Percentiles rank a stretch among this genome's conserved stretches.
These are phyloP conservation scores for Cryphonectria japonica DNA, from an alignment of 2,329 filamentous ascomycete genomes.

Conservation along the genomic window DNA sequence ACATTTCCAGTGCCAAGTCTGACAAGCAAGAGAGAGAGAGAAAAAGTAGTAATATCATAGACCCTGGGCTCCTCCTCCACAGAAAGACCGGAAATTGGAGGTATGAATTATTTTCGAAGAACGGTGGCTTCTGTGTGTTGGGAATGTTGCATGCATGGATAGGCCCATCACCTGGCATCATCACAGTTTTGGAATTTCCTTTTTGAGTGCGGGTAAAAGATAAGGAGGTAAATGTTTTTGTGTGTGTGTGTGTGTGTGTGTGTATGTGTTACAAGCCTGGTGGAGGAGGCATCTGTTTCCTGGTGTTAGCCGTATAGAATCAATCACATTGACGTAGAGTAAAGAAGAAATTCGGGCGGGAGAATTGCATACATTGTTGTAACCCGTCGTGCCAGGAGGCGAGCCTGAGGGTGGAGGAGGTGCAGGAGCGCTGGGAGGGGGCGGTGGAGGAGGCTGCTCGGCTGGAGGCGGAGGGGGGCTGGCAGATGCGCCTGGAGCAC, in stretches of 20 bases:
- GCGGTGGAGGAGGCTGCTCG: slow-evolving; percentile 38
- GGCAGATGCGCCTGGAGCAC: slow-evolving; percentile 48
- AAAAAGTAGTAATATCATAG: background rate
- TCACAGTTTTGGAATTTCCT: background rate
- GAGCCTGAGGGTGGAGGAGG: slow-evolving; percentile 58
- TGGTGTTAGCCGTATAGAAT: background rate
- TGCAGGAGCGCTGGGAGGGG: slow-evolving; percentile 14
- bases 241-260: background rate
- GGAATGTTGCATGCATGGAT: background rate
- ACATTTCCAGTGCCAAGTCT: background rate
- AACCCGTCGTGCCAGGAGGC: slow-evolving; percentile 58
- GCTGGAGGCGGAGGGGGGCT: slow-evolving; percentile 59
- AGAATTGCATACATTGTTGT: slow-evolving; percentile 57
- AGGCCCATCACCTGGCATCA: background rate
- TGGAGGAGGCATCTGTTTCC: slow-evolving; percentile 56
- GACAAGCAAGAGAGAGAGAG: background rate
- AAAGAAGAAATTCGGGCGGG: no score
- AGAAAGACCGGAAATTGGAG: background rate
- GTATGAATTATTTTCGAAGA: background rate
- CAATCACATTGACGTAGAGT: background rate
- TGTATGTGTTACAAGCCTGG: slow-evolving; percentile 51
- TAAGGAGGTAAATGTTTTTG: background rate
- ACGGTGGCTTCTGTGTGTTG: background rate
- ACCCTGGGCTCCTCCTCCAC: background rate
- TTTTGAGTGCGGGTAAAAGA: background rate